Evolutionary conservation across 768 basidiomycete species (phyloP).

Genomic region (Leccinum fibrillosum): DNA sequence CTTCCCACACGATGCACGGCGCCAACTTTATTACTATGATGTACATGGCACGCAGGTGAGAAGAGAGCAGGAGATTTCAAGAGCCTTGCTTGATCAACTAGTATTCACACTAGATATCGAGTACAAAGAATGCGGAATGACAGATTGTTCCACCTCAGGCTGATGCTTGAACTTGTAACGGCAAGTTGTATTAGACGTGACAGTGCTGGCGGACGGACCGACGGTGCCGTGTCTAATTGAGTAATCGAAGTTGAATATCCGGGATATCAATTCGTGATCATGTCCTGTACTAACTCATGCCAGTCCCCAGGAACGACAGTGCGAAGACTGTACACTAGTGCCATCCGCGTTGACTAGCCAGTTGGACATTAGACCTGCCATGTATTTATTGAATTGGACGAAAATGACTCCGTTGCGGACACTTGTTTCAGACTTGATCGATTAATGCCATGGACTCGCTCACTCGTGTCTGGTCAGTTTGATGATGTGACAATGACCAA

Average conservation of each 20-base stretch:
- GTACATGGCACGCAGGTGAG: not conserved
- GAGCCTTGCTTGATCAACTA: not conserved
- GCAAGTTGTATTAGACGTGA: no score
- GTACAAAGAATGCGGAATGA: constrained; percentile 7
- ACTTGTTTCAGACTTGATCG: not conserved
- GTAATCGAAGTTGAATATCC: no score
- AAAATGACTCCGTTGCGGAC: not conserved
- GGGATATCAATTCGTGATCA: not conserved
- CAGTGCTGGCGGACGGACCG: no score
- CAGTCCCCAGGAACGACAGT: constrained; percentile 73
- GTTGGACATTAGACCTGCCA: not conserved
- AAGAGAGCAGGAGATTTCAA: not conserved
- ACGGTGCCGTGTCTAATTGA: no score
- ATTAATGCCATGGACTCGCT: not conserved
- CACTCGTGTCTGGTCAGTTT: not conserved
- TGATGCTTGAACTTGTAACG: no score
- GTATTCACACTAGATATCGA: not conserved
- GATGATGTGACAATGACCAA: not conserved
- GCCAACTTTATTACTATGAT: not conserved
- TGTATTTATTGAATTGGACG: constrained; percentile 13
- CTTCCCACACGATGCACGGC: not conserved
- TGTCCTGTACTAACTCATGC: not conserved
- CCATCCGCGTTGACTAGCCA: constrained; percentile 69
- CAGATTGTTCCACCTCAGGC: not conserved
- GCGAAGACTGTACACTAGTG: constrained; percentile 65